Base-by-base conservation (phyloP, 768 basidiomycete species). In the Chalciporus pseudorubinellus region DNA sequence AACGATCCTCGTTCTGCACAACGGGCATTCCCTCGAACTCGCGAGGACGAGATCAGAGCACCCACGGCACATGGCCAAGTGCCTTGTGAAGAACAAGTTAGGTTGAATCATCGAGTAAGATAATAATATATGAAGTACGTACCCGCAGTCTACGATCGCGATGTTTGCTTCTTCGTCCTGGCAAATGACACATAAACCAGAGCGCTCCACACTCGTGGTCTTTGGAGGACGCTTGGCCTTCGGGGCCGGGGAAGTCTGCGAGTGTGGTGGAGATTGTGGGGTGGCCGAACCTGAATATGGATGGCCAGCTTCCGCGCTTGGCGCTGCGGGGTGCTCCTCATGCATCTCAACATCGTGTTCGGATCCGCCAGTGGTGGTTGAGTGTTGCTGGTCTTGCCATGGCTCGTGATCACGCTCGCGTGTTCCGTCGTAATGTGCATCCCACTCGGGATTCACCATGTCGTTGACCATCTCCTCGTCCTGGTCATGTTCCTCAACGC, bases 121-220 rank as follows among this genome's bases (percentile, higher is more conserved):
- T 33, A 29, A 56, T 33, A 29, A 56, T 28, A 29, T 22, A 39
- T 45, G 21, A 11, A 39, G 14, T 1, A 80, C 86, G 39, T 66
- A 91, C 87, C 94, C 94, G 80, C 94, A 97, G 69, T 97, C 94
- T 12, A 95, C 88, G 48, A 93, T 84, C 2, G 92, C 94, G 51
- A 97, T 89, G 58, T 89, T 93, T 0, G 94, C 93, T 57, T 95
- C 93, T 52, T 93, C 89, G 55, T 97, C 94, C 63, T 95, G 93
- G 63, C 94, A 97, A 10, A 97, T 80, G 0, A 95, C 90, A 65
- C 94, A 97, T 5, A 94, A 69, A 2, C 94, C 92, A 9, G 80
- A 79, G 20, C 85, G 79, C 55, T 91, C 89, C 12, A 78, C 46
- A 18, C 12, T 55, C 36, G 53, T 24, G 18, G 48, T 46, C 22